A percentile compares a stretch with the other conserved stretches of the same genome.
Evolutionary conservation across 805 yeast genomes (phyloP).

Genomic region (Sugiyamaella lignohabitans): DNA sequence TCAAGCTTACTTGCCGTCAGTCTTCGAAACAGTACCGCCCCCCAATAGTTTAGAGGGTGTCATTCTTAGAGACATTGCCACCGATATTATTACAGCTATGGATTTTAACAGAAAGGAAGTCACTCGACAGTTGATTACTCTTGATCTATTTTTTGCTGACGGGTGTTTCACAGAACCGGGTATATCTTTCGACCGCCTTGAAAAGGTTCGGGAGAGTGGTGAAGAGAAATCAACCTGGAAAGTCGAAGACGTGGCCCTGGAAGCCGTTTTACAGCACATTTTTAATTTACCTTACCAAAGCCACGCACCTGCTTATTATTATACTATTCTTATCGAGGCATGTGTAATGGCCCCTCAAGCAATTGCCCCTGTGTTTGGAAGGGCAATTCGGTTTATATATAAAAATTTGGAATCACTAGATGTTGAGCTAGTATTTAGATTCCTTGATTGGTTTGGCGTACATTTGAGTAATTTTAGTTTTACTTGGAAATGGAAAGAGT

Average conservation of each 20-base stretch:
- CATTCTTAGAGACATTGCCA: conserved; percentile 65
- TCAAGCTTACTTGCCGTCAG: conserved; percentile 48
- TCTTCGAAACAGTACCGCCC: conserved; percentile 62
- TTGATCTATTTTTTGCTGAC: conserved; percentile 65
- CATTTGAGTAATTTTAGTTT: conserved; percentile 91
- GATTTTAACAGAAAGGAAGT: conserved; percentile 88
- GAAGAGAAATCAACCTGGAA: conserved; percentile 57
- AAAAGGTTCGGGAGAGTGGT: conserved; percentile 28
- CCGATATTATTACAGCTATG: conserved; percentile 68
- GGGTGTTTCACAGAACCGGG: conserved; percentile 68
- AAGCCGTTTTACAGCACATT: conserved; percentile 69
- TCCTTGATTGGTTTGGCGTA: conserved; percentile 84
- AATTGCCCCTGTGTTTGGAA: conserved; percentile 90
- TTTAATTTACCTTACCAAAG: conserved; percentile 65
- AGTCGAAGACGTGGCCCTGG: conserved; percentile 83
- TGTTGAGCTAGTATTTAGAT: conserved; percentile 65
- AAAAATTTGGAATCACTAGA: conserved; percentile 60
- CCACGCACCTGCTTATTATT: conserved; percentile 70
- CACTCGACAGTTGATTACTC: conserved; percentile 68
- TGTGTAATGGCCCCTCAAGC: conserved; percentile 76
- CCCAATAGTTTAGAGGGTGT: conserved; percentile 47
- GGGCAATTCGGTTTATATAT: conserved; percentile 81
- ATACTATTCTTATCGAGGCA: conserved; percentile 77
- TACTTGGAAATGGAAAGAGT: conserved; percentile 97
- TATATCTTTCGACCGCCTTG: conserved; percentile 64